A percentile compares a stretch with the other conserved stretches of the same genome.
Evolutionary conservation across 2,329 filamentous ascomycete species (phyloP).

Genomic region (Hymenoscyphus linearis): DNA sequence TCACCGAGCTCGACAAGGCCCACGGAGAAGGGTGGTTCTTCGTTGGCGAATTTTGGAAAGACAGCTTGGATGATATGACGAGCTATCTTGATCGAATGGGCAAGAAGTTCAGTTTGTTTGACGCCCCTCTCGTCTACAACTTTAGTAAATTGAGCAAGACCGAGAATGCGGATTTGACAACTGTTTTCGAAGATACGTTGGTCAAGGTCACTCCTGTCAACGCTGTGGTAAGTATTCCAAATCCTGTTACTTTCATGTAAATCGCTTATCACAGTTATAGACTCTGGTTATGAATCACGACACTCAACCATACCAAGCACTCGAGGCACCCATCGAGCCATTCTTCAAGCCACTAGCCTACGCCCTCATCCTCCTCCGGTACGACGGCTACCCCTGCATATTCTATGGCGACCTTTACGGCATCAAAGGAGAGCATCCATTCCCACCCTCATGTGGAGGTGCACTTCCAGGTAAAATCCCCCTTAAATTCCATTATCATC

Average conservation of each 20-base stretch:
- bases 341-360: slow-evolving; percentile 71
- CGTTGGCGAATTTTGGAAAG: slow-evolving; percentile 66
- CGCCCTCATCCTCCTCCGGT: slow-evolving; percentile 62
- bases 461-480: neutral
- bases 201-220: slow-evolving; percentile 48
- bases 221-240: slow-evolving; percentile 45
- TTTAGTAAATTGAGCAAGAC: slow-evolving; percentile 56
- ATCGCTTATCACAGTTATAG: slow-evolving; percentile 24
- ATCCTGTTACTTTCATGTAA: neutral
- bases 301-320: slow-evolving; percentile 58
- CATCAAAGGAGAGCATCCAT: slow-evolving; percentile 42
- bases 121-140: slow-evolving; percentile 63
- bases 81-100: slow-evolving; percentile 54
- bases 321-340: slow-evolving; percentile 55
- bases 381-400: slow-evolving; percentile 58
- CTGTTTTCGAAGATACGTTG: slow-evolving; percentile 56
- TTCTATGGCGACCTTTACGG: slow-evolving; percentile 70
- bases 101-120: slow-evolving; percentile 57
- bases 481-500: neutral
- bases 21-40: slow-evolving; percentile 54
- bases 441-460: slow-evolving; percentile 43
- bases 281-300: slow-evolving; percentile 71
- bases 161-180: slow-evolving; percentile 54
- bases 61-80: slow-evolving; percentile 49
- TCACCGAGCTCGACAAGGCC: slow-evolving; percentile 47